Evolutionary conservation across 495 filamentous ascomycete genomes (phyloP), one percentile per base, ranked within the genome.

Genomic region (Eremomyces bilateralis): DNA sequence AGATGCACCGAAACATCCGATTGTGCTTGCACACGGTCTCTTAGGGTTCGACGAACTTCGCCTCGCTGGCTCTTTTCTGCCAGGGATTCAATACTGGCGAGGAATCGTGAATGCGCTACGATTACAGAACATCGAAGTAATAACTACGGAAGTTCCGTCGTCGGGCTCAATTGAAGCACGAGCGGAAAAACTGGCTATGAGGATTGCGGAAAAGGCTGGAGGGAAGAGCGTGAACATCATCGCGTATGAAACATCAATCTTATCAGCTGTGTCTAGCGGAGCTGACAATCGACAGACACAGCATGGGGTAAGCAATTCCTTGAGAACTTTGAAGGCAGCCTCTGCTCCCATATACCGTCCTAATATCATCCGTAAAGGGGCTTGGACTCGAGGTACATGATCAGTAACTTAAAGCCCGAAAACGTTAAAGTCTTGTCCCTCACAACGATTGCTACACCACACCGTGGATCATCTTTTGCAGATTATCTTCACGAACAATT

Each of bases 321-420:
- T n/a, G n/a, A n/a, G n/a, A n/a, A n/a, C n/a, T n/a, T n/a, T n/a
- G n/a, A n/a, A n/a, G n/a, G n/a, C n/a, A n/a, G n/a, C n/a, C n/a
- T n/a, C n/a, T n/a, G n/a, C n/a, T n/a, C n/a, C n/a, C n/a, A n/a
- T n/a, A n/a, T n/a, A n/a, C n/a, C n/a, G n/a, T n/a, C n/a, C n/a
- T n/a, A n/a, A n/a, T n/a, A n/a, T n/a, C n/a, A n/a, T n/a, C n/a
- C n/a, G n/a, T n/a, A n/a, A 24, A 77, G 85, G 20, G 88, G 88
- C 3, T 65, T 94, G 29, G 88, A 93, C 55, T 72, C 81, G 10
- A 67, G 85, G 48, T 90, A 90, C 52, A 91, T 94, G 81, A 78
- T 94, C 42, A 83, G 77, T 34, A 64, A 61, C 29, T 59, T 92
- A 11, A 65, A 65, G 34, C 83, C 79, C 4, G 57, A 63, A 3